Percentiles rank a stretch among this genome's conserved stretches.
phyloP scores from a whole-genome alignment of 108 stramenopile genomes.

The Phaeodactylum tricornutum region DNA sequence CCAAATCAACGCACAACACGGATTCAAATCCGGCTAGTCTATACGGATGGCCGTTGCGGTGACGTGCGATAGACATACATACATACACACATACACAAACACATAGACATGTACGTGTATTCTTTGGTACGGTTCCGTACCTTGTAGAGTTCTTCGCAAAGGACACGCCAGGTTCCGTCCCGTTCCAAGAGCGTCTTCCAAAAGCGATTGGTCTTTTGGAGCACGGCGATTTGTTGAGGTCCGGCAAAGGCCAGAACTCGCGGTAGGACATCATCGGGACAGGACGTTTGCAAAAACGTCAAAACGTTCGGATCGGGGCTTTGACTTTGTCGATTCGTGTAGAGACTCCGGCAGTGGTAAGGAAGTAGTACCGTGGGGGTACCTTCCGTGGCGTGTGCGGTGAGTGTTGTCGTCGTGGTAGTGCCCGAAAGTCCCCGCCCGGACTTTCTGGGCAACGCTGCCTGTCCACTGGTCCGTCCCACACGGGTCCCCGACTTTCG shows the following conservation, averaged over 20 bases:
- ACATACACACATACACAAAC: conserved; percentile 6
- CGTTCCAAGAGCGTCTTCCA: conserved; percentile 59
- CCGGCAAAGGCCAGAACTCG: conserved; percentile 63
- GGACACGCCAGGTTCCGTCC: conserved; percentile 59
- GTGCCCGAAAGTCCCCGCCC: no score
- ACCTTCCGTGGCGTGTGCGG: no score
- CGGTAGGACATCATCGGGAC: conserved; percentile 57
- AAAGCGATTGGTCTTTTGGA: conserved; percentile 36
- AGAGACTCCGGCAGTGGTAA: no score
- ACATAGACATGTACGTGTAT: no score
- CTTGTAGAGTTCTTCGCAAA: conserved; percentile 60
- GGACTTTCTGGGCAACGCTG: no score
- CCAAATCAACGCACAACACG: not conserved
- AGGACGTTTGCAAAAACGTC: conserved; percentile 25
- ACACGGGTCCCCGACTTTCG: no score
- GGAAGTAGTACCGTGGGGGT: no score
- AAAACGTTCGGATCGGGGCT: conserved; percentile 14
- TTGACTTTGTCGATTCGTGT: no score
- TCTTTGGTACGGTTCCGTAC: no score
- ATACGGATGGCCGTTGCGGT: not conserved
- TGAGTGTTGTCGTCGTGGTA: no score
- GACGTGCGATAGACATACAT: not conserved
- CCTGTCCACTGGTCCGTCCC: no score
- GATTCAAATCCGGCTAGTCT: not conserved
- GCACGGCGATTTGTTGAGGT: conserved; percentile 34